Conservation (phyloP, 2,329 filamentous ascomycete genomes). For the Cladosporium austrohemisphaericum region DNA sequence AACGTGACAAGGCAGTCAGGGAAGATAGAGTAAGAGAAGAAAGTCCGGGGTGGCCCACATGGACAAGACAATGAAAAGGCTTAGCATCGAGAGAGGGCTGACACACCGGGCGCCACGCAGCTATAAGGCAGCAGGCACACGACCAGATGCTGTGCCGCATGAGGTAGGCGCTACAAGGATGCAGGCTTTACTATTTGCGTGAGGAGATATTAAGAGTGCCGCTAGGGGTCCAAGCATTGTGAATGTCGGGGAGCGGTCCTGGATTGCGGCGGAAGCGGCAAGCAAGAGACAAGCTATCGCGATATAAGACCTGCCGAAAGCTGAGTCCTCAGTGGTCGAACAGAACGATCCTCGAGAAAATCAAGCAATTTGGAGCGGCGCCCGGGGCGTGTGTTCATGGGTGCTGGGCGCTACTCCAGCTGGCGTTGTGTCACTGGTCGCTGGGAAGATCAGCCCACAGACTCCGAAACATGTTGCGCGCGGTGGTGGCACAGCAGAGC, state of each 20-base stretch:
- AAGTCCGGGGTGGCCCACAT: not conserved
- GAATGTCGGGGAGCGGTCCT: not conserved
- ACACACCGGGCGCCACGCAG: slow-evolving; percentile 3
- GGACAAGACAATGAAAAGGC: slow-evolving; percentile 7
- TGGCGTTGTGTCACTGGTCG: not conserved
- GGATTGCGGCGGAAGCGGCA: too few species aligned
- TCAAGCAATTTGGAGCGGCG: not conserved
- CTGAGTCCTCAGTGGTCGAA: too few species aligned
- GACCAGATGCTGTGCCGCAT: slow-evolving; percentile 9
- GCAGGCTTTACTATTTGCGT: not conserved
- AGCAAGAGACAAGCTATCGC: too few species aligned
- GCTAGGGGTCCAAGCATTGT: not conserved
- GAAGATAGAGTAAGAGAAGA: too few species aligned
- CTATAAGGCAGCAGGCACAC: slow-evolving; percentile 7
- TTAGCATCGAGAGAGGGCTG: slow-evolving; percentile 5
- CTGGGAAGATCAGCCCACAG: not conserved
- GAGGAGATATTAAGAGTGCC: not conserved
- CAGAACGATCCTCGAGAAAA: not conserved
- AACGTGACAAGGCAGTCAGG: too few species aligned
- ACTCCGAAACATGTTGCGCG: not conserved
- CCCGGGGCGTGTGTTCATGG: not conserved
- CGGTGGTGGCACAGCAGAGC: not conserved
- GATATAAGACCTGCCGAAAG: too few species aligned
- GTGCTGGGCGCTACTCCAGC: not conserved
- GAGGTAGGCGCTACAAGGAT: not conserved